Conservation (phyloP, 2,329 filamentous ascomycete genomes). For the Pseudogymnoascus sp. region DNA sequence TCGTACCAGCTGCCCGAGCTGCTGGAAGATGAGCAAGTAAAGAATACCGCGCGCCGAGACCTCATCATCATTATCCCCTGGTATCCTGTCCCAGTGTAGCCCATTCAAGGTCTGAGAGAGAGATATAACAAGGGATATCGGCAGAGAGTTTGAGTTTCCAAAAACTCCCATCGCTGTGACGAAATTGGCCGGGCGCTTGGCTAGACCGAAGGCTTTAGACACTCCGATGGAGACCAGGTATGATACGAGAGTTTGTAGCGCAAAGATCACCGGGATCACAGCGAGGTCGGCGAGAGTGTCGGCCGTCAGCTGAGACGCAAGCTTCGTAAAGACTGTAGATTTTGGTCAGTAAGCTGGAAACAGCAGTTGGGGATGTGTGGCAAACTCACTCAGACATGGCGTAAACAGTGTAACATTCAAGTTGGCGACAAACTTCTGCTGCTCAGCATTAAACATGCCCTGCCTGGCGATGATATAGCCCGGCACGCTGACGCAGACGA, state of each 20-base stretch:
- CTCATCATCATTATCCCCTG: conserved; percentile 89
- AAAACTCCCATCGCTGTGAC: conserved; percentile 96
- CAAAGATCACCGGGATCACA: conserved; percentile 91
- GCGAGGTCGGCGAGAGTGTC: conserved; percentile 84
- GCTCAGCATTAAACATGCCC: conserved; percentile 90
- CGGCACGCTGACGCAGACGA: conserved; percentile 88
- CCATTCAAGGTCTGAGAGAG: conserved; percentile 87
- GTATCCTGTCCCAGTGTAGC: conserved; percentile 86
- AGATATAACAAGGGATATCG: conserved; percentile 91
- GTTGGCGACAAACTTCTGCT: conserved; percentile 94
- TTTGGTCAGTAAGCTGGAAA: not conserved
- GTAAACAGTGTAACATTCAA: conserved; percentile 95
- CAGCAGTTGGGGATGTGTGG: conserved; percentile 1
- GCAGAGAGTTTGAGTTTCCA: conserved; percentile 95
- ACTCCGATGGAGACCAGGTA: conserved; percentile 68
- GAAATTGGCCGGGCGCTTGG: conserved; percentile 83
- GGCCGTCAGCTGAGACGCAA: conserved; percentile 87
- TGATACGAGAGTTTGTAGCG: conserved; percentile 79
- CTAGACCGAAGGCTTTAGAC: conserved; percentile 69
- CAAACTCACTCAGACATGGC: conserved; percentile 75
- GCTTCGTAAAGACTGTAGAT: conserved; percentile 79
- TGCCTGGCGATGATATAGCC: conserved; percentile 86
- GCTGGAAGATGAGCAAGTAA: conserved; percentile 95
- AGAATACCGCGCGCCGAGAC: conserved; percentile 89
- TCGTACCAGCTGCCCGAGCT: conserved; percentile 85